Evolutionary conservation across 2,329 filamentous ascomycete genomes (phyloP), one percentile per base, ranked within the genome.

Genomic region (Paracorniculantispora psalliotae): DNA sequence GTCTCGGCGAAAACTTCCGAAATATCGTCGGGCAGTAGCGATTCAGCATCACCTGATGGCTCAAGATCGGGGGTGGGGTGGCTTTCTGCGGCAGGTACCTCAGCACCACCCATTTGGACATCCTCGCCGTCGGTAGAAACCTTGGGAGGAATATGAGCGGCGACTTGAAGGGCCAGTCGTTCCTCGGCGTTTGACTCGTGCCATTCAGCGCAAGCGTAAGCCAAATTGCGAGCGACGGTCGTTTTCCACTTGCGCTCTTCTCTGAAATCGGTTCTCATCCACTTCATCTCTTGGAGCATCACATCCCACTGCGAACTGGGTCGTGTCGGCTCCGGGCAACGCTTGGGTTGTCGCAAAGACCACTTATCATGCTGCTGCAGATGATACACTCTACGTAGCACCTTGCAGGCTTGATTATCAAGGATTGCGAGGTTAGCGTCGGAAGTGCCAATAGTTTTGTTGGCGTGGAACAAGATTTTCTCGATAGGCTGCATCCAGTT

Each of bases 241-340:
- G 85, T 86, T 75, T 97, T 97, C 92, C 92, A 96, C 71, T 96
- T 96, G 43, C 91, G 81, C 72, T 97, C 94, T 73, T 97, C 91
- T 54, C 89, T 84, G 68, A 97, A 97, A 73, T 99, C 94, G 1
- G 92, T 97, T 53, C 92, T 85, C 91, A 99, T 96, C 93, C 93
- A 97, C 72, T 92, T 96, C 83, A 93, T 91, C 76, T 99, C 92
- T 65, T 92, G 84, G 33, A 99, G 77, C 58, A 97, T 72, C 55
- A 93, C 82, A 73, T 99, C 94, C 83, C 88, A 90, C 65, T 97
- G 93, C 2, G 88, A 87, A 1, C 84, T 81, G 19, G 87, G 88
- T 39, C 91, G 84, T 4, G 84, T 80, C 4, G 93, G 92, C 72
- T 99, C 94, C 1, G 86, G 81, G 41, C 87, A 90, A 59, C 92